A percentile compares a stretch with the other conserved stretches of the same genome.
phyloP scores from a whole-genome alignment of 2,329 filamentous ascomycete species.

The Aspergillus amoenus region DNA sequence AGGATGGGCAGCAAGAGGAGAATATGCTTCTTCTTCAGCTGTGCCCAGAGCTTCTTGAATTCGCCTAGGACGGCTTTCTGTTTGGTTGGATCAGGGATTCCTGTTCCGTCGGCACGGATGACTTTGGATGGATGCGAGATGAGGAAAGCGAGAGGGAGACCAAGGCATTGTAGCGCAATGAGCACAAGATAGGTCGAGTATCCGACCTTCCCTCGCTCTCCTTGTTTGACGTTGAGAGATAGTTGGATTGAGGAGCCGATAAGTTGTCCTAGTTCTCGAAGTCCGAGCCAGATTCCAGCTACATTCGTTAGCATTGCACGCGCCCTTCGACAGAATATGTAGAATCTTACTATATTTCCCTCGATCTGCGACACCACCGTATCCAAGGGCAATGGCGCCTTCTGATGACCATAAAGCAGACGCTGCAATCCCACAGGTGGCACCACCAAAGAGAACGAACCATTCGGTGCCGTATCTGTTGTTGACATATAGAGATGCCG shows the following conservation, averaged over 20 bases:
- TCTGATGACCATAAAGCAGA: slow-evolving; percentile 4
- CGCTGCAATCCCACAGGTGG: slow-evolving; percentile 7
- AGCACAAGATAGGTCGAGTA: slow-evolving; percentile 6
- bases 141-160: slow-evolving; percentile 1
- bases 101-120: slow-evolving; percentile 1
- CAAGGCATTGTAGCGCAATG: slow-evolving; percentile 3
- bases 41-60: slow-evolving; percentile 5
- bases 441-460: slow-evolving; percentile 8
- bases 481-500: slow-evolving; percentile 2
- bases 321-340: background rate
- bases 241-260: slow-evolving; percentile 10
- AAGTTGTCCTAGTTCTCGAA: slow-evolving; percentile 8
- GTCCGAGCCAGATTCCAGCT: slow-evolving; percentile 12
- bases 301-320: background rate
- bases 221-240: slow-evolving; percentile 5
- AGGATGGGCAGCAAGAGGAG: slow-evolving; percentile 6
- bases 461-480: slow-evolving; percentile 7
- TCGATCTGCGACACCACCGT: slow-evolving; percentile 5
- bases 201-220: slow-evolving; percentile 2
- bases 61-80: slow-evolving; percentile 6
- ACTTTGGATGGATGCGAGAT: slow-evolving; percentile 6
- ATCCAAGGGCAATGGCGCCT: slow-evolving; percentile 6
- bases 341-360: background rate
- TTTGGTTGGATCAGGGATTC: background rate
- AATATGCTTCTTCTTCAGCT: slow-evolving; percentile 6